Percentiles rank a stretch among this genome's conserved stretches.
Evolutionary conservation across 108 stramenopile species (phyloP).

Genomic region (Cyclostephanos invisitatus): DNA sequence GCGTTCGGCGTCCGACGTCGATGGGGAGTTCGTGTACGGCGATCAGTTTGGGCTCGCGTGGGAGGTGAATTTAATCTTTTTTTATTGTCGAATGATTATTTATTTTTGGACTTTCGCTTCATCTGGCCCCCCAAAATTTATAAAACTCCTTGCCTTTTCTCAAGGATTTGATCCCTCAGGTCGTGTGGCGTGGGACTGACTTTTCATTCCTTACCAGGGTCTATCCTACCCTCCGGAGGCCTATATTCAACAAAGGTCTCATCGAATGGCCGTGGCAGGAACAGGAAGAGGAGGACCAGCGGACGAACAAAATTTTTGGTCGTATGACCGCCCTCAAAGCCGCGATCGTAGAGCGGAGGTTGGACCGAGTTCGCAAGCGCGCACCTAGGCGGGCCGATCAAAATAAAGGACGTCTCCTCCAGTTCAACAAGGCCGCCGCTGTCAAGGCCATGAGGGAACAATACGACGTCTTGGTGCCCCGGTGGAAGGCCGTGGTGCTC

Average conservation of each 20-base stretch:
- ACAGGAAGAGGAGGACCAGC: not conserved
- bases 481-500: conserved; percentile 46
- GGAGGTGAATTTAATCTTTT: conserved; percentile 4
- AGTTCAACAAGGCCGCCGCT: not conserved
- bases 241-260: conserved; percentile 10
- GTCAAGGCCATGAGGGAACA: conserved; percentile 26
- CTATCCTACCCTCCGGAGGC: conserved; percentile 21
- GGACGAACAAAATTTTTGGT: not conserved
- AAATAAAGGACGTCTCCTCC: not conserved
- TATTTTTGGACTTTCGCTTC: no score
- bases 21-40: not conserved
- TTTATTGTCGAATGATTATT: conserved; percentile 13
- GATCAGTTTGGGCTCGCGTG: not conserved
- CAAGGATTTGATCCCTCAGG: conserved; percentile 44
- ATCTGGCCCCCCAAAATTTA: not conserved
- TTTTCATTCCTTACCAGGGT: conserved; percentile 25
- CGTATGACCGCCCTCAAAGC: not conserved
- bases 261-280: not conserved
- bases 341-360: not conserved
- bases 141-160: conserved; percentile 1
- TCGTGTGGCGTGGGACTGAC: conserved; percentile 53
- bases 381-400: not conserved
- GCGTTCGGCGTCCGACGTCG: not conserved
- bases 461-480: conserved; percentile 24
- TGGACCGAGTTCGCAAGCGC: not conserved